phyloP scores from a whole-genome alignment of 2,329 filamentous ascomycete species.

The Colletotrichum somersetense region DNA sequence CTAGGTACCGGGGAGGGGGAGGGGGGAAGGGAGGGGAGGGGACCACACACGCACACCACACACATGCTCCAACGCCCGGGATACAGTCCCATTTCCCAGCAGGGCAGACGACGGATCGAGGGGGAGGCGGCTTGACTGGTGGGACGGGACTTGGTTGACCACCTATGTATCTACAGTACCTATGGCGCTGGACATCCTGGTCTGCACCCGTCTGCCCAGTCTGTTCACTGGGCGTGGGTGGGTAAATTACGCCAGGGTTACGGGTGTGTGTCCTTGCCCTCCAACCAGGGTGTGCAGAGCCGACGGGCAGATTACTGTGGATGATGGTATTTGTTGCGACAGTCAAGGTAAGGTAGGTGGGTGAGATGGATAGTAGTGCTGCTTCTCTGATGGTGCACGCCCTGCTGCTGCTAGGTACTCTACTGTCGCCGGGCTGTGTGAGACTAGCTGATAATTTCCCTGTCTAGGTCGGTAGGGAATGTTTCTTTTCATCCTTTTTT shows the following conservation, averaged over 20 bases:
- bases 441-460: neutral
- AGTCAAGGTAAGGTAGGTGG: neutral
- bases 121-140: conserved; percentile 32
- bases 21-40: too few relatives aligned
- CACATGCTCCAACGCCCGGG: conserved; percentile 34
- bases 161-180: neutral
- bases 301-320: conserved; percentile 15
- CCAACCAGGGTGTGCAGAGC: conserved; percentile 33
- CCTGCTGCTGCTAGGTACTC: neutral
- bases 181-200: conserved; percentile 14
- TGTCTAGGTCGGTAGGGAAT: neutral
- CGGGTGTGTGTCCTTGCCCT: conserved; percentile 38
- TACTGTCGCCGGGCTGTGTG: conserved; percentile 1
- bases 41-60: conserved; percentile 3
- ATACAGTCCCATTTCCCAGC: conserved; percentile 34
- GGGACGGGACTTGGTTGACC: conserved; percentile 33
- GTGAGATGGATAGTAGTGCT: neutral
- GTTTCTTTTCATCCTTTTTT: conserved; percentile 10
- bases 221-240: conserved; percentile 31
- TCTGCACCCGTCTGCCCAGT: conserved; percentile 28
- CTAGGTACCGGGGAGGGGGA: conserved; percentile 17
- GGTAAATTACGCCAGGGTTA: conserved; percentile 39
- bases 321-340: conserved; percentile 9
- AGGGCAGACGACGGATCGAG: conserved; percentile 35
- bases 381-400: neutral